Evolutionary conservation across 2,329 filamentous ascomycete genomes (phyloP).

Genomic region (Exophiala oligosperma): DNA sequence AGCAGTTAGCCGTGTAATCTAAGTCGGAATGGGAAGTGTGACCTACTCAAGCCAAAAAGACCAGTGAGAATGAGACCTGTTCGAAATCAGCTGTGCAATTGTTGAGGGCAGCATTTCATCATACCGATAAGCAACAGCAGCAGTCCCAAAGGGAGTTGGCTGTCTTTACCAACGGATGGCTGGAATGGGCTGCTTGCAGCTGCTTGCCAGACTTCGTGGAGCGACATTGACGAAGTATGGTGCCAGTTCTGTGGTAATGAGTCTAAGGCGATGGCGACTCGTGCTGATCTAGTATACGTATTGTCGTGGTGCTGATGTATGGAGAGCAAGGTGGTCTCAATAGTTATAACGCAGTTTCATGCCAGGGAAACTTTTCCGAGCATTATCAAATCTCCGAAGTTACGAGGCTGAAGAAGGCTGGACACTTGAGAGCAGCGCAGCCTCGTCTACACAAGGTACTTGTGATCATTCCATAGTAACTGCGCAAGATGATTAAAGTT

Average conservation of each 20-base stretch:
- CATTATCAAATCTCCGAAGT: too few species aligned
- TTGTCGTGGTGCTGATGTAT: not conserved
- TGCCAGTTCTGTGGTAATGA: not conserved
- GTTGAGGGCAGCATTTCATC: slow-evolving; percentile 20
- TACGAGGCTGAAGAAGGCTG: too few species aligned
- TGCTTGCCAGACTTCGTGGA: slow-evolving; percentile 91
- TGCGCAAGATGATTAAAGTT: too few species aligned
- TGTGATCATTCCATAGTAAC: too few species aligned
- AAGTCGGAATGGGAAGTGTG: slow-evolving; percentile 32
- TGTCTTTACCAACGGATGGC: slow-evolving; percentile 75
- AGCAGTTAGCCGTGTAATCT: not conserved
- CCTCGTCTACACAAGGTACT: too few species aligned
- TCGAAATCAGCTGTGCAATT: slow-evolving; percentile 16
- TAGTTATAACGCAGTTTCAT: not conserved
- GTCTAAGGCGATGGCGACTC: too few species aligned
- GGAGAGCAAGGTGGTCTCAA: not conserved
- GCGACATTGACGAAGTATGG: slow-evolving; percentile 54
- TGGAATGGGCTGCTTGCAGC: slow-evolving; percentile 82
- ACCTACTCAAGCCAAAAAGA: slow-evolving; percentile 80
- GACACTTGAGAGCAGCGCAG: too few species aligned
- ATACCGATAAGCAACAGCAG: slow-evolving; percentile 67
- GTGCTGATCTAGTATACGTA: too few species aligned
- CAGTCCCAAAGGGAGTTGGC: slow-evolving; percentile 81
- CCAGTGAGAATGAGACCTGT: slow-evolving; percentile 68
- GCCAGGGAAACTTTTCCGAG: not conserved